Conservation (phyloP, 257 asterid species). For the Verbena officinalis region DNA sequence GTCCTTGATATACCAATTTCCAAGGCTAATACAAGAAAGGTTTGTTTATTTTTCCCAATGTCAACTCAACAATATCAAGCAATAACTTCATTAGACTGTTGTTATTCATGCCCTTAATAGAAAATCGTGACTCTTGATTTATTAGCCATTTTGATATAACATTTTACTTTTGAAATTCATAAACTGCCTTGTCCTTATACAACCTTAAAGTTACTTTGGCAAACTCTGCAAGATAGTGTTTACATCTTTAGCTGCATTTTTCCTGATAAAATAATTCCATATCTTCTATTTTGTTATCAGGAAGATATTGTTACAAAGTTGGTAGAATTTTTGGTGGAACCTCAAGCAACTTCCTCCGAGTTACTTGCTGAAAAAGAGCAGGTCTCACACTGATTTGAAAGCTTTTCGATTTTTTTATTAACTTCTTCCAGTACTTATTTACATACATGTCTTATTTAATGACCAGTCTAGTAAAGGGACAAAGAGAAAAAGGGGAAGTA, state of each 20-base stretch:
- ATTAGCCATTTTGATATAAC: constrained; percentile 5
- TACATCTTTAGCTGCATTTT: constrained; percentile 12
- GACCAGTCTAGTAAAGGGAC: constrained; percentile 63
- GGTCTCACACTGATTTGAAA: constrained; percentile 41
- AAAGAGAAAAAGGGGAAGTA: constrained; percentile 75
- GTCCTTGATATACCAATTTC: constrained; percentile 73
- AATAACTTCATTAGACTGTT: constrained; percentile 13
- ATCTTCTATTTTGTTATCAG: constrained; percentile 43
- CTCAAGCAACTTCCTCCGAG: constrained; percentile 75
- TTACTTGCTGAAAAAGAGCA: constrained; percentile 81
- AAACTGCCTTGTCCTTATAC: neutral
- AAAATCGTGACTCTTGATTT: constrained; percentile 13
- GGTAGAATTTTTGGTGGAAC: constrained; percentile 82
- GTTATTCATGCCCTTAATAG: constrained; percentile 10
- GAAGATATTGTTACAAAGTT: constrained; percentile 81
- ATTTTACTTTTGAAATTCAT: constrained; percentile 24
- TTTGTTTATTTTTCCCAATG: constrained; percentile 41
- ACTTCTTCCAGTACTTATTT: neutral
- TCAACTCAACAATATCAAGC: neutral
- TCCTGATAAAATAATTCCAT: neutral
- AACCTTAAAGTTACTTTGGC: neutral
- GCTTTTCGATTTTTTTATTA: neutral
- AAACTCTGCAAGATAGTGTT: neutral
- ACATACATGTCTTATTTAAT: constrained; percentile 16
- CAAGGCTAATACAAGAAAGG: constrained; percentile 73